Evolutionary conservation across 2,329 filamentous ascomycete genomes (phyloP).

Genomic region (Biscogniauxia sp.): DNA sequence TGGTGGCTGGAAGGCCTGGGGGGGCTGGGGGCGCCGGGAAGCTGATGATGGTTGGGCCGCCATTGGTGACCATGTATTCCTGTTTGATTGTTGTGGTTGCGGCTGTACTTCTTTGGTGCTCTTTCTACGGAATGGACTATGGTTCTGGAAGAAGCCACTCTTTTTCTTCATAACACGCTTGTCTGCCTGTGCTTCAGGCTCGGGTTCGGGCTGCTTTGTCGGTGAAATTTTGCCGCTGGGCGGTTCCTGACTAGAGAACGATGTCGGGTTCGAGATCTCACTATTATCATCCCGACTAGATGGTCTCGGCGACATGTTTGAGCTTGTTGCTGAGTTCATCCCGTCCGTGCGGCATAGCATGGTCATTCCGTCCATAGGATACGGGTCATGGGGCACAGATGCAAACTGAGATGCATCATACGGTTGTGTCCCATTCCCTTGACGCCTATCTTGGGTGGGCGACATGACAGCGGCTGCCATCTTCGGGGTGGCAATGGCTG

Average conservation of each 20-base stretch:
- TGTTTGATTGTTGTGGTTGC: constrained; percentile 32
- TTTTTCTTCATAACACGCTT: constrained; percentile 67
- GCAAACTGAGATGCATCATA: constrained; percentile 60
- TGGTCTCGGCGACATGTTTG: constrained; percentile 61
- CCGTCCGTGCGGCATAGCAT: constrained; percentile 82
- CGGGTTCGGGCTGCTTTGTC: constrained; percentile 58
- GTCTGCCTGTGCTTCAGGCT: constrained; percentile 52
- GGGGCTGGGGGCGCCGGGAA: constrained; percentile 62
- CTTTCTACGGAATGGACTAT: constrained; percentile 89
- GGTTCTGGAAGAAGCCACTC: constrained; percentile 90
- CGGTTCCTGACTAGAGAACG: constrained; percentile 81
- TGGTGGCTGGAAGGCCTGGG: constrained; percentile 38
- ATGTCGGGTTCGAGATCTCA: constrained; percentile 86
- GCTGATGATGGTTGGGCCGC: constrained; percentile 36
- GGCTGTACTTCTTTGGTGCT: constrained; percentile 69
- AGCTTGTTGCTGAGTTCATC: constrained; percentile 51
- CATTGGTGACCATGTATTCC: constrained; percentile 52
- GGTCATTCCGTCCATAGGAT: constrained; percentile 94
- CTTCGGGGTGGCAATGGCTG: constrained; percentile 6
- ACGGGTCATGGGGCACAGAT: constrained; percentile 83
- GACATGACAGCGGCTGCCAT: not conserved
- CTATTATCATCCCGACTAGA: constrained; percentile 86
- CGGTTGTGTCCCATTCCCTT: constrained; percentile 23
- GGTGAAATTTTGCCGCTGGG: constrained; percentile 73
- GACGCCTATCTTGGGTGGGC: constrained; percentile 26